Percentiles rank a stretch among this genome's conserved stretches.
These are phyloP conservation scores for Colletotrichum camelliae DNA, from an alignment of 2,329 filamentous ascomycete genomes.

Conservation along the genomic window DNA sequence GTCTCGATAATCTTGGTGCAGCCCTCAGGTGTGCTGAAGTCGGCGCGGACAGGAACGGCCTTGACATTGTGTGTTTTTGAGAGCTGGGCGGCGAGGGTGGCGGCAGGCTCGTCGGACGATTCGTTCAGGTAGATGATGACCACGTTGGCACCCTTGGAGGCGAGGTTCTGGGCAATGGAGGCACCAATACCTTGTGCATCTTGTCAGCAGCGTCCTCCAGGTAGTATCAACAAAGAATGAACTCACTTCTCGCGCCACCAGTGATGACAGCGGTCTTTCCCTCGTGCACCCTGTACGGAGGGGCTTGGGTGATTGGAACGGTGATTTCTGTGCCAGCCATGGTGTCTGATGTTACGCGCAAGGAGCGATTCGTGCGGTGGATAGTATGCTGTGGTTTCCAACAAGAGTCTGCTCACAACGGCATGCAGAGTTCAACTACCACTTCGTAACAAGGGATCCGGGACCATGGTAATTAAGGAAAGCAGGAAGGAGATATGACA, in stretches of 20 bases:
- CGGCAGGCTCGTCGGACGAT: constrained; percentile 52
- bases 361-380: neutral
- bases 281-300: constrained; percentile 34
- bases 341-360: neutral
- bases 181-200: constrained; percentile 60
- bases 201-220: neutral
- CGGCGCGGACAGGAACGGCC: constrained; percentile 64
- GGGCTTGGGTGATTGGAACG: constrained; percentile 20
- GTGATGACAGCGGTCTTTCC: constrained; percentile 58
- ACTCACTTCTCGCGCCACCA: constrained; percentile 53
- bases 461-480: constrained; percentile 8
- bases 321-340: constrained; percentile 5
- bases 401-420: neutral
- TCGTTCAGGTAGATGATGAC: constrained; percentile 66
- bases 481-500: neutral
- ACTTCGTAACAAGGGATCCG: neutral
- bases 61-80: constrained; percentile 50
- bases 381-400: neutral
- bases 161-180: constrained; percentile 61
- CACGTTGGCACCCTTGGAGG: constrained; percentile 64
- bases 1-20: constrained; percentile 51
- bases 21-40: constrained; percentile 62
- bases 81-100: constrained; percentile 52
- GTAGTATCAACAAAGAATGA: neutral
- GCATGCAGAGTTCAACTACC: neutral